Base-by-base conservation (phyloP, 2,329 filamentous ascomycete species). In the Talaromyces sp. region DNA sequence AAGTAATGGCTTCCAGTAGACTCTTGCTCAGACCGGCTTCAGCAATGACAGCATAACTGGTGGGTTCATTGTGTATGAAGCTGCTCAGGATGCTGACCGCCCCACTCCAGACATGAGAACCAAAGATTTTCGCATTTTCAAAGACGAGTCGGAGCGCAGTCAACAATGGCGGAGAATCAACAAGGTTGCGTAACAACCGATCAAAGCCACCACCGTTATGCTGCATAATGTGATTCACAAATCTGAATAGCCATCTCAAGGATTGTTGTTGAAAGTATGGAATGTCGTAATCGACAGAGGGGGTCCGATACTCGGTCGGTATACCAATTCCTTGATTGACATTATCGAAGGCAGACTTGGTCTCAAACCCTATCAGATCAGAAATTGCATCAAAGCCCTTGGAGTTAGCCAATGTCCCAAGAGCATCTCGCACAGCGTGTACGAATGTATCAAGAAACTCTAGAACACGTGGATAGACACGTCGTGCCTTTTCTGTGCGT, bases 41-140 rank as follows among this genome's bases (percentile, higher is more conserved):
- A 15, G 92, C 92, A 69, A 99, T 95, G 27, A 97, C 92, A 31
- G 92, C 90, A 76, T 97, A 99, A 77, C 95, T 99, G 0, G 95
- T 99, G 0, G 95, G 95, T 73, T 99, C 95, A 74, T 98, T 97
- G 79, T 99, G 96, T 72, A 99, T 96, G 77, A 99, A 99, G 71
- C 92, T 94, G 74, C 92, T 95, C 60, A 99, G 82, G 65, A 97
- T 94, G 63, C 90, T 93, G 68, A 97, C 92, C 6, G 93, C 91
- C 75, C 93, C 93, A 58, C 93, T 97, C 95, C 95, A 99, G 5
- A 98, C 92, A 66, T 95, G 90, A 1, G 94, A 95, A 13, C 95
- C 95, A 75, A 93, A 99, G 43, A 89, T 83, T 61, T 83, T 83
- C 43, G 91, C 89, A 72, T 96, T 90, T 68, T 90, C 88, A 68